Evolutionary conservation across 352 stramenopile genomes (phyloP), one percentile per base, ranked within the genome.

Genomic region (Plasmopara halstedii): DNA sequence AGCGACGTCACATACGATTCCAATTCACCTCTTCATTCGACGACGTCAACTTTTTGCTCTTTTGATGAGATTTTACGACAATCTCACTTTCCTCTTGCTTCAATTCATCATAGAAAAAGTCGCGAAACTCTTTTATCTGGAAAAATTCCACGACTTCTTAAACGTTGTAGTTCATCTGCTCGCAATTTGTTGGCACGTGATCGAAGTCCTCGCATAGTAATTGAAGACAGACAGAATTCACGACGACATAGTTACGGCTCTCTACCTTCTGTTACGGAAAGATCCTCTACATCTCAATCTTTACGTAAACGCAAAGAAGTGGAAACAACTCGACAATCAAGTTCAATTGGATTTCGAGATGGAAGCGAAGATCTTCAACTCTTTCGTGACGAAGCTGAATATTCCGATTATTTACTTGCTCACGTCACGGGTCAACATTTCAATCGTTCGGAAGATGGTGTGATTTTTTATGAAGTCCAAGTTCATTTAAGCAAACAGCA

Each of bases 341-440:
- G 51, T 18, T 64, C 70, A 0, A 42, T 75, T 19, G 18, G 73
- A 2, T 40, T 77, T 15, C 59, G 64, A 15, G 62, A 73, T 10
- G 47, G 50, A 18, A 56, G 61, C 18, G 53, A 71, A 3, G 59
- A 80, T 10, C 58, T 85, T 2, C 59, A 62, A 13, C 46, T 85
- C 8, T 83, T 87, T 42, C 74, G 72, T 2, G 74, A 87, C 29
- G 72, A 88, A 44, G 75, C 78, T 18, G 78, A 89, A 54, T 89
- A 89, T 56, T 89, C 78, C 25, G 78, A 89, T 45, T 87, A 89
- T 59, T 48, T 89, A 38, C 60, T 56, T 6, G 67, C 69, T 22
- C 33, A 52, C 6, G 29, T 84, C 32, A 82, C 67, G 0, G 60
- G 69, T 3, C 44, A 67, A 4, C 77, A 85, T 46, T 42, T 62